Base-by-base conservation (phyloP, 2,329 filamentous ascomycete genomes). In the Pseudocercospora vitis region DNA sequence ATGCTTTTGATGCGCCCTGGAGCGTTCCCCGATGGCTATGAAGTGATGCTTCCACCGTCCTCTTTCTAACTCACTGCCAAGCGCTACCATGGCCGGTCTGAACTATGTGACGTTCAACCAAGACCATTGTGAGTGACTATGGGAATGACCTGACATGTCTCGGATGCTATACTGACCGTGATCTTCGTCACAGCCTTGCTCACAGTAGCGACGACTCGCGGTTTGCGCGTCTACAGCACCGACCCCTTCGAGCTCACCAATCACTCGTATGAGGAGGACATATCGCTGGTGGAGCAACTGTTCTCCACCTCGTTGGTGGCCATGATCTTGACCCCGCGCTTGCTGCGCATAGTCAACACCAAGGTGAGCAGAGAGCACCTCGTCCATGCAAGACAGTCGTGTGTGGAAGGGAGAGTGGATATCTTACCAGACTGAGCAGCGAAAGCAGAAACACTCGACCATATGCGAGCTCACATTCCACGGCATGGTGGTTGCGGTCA, bases 41-140 rank as follows among this genome's bases (percentile, higher is more conserved):
- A n/a, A n/a, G n/a, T n/a, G n/a, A n/a, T n/a, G n/a, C n/a, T n/a
- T n/a, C n/a, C n/a, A n/a, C n/a, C n/a, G n/a, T n/a, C n/a, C 37
- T 42, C 24, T 9, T 12, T 21, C 12, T 6, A 12, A n/a, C 11
- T 8, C 26, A 44, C 35, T 18, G 29, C 48, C 12, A n/a, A 40
- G 3, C 9, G 16, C 28, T 35, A 48, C 47, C 48, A 70, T 70
- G 67, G 62, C 66, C 12, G 64, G 66, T 31, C 90, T 97, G 78
- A 99, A 99, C 75, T 99, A 95, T 76, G 90, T 99, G 67, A 96
- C 92, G 35, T 99, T 97, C 76, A 99, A 99, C 75, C 94, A 99
- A 24, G 28, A 45, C n/a, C n/a, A n/a, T n/a, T n/a, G n/a, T n/a
- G n/a, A n/a, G n/a, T n/a, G n/a, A n/a, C n/a, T n/a, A n/a, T n/a